phyloP scores from a whole-genome alignment of 2,329 filamentous ascomycete species.

The Epichloe hybrida region DNA sequence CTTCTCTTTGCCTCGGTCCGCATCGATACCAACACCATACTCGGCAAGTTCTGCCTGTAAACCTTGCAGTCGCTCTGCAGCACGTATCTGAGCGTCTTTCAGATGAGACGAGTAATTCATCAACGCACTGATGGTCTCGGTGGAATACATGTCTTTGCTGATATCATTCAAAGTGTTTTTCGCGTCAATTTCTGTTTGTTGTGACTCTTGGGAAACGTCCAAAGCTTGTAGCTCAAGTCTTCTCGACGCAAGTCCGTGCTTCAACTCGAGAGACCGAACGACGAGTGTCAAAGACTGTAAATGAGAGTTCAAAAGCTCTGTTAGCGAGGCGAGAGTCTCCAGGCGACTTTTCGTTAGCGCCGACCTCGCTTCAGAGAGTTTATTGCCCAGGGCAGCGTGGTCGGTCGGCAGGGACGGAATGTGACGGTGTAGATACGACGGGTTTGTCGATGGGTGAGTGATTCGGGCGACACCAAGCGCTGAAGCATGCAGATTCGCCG shows the following conservation, averaged over 20 bases:
- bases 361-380: conserved; percentile 17
- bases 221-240: conserved; percentile 37
- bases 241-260: conserved; percentile 38
- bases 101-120: conserved; percentile 35
- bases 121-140: conserved; percentile 29
- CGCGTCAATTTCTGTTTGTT: conserved; percentile 26
- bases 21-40: conserved; percentile 32
- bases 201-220: conserved; percentile 29
- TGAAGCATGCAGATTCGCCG: conserved; percentile 33
- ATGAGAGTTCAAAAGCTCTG: conserved; percentile 26
- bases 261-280: conserved; percentile 38
- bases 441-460: conserved; percentile 34
- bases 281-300: conserved; percentile 27
- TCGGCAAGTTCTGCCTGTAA: conserved; percentile 30
- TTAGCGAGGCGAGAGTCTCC: conserved; percentile 22
- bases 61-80: conserved; percentile 29
- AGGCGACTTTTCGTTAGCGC: conserved; percentile 27
- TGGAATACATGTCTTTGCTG: conserved; percentile 29
- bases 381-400: conserved; percentile 22
- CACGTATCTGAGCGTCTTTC: conserved; percentile 31
- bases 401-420: conserved; percentile 34
- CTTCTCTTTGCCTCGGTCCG: conserved; percentile 28
- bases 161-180: conserved; percentile 21
- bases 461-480: conserved; percentile 37
- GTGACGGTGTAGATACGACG: conserved; percentile 43